Percentiles rank a stretch among this genome's conserved stretches.
Conservation (phyloP, 2,329 filamentous ascomycete species). For the Aspergillus sergii region DNA sequence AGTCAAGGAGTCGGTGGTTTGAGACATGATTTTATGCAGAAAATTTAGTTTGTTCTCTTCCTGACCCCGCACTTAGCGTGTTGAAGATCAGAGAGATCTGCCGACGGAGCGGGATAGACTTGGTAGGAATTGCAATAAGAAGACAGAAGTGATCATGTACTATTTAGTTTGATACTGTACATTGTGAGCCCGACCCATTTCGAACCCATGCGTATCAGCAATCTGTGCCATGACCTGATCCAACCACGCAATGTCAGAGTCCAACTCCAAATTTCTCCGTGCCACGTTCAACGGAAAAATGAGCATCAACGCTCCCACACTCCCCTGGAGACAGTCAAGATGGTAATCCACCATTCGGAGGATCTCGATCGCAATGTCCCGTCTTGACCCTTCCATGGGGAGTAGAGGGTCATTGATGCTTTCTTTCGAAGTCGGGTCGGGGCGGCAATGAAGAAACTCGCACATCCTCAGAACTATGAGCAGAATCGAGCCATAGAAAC, state of each 20-base stretch:
- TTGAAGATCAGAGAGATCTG: too few relatives aligned
- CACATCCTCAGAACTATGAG: background rate
- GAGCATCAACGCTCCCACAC: background rate
- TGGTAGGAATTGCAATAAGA: too few relatives aligned
- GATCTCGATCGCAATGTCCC: background rate
- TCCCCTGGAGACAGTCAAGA: background rate
- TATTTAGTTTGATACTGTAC: background rate
- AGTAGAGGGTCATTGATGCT: background rate
- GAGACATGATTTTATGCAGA: accelerated
- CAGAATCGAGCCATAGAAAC: background rate
- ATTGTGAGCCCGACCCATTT: background rate
- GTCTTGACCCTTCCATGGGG: background rate
- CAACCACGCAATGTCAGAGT: background rate
- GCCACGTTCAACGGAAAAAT: background rate
- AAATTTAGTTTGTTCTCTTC: too few relatives aligned
- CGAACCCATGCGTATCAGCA: background rate
- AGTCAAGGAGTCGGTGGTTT: too few relatives aligned
- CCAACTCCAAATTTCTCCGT: background rate
- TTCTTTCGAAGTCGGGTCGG: background rate
- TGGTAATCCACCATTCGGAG: background rate
- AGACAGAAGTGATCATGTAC: too few relatives aligned
- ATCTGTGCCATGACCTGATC: background rate
- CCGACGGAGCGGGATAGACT: too few relatives aligned
- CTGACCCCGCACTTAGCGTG: too few relatives aligned
- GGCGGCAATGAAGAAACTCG: background rate